Base-by-base conservation (phyloP, 352 stramenopile species). In the Globisporangium splendens region DNA sequence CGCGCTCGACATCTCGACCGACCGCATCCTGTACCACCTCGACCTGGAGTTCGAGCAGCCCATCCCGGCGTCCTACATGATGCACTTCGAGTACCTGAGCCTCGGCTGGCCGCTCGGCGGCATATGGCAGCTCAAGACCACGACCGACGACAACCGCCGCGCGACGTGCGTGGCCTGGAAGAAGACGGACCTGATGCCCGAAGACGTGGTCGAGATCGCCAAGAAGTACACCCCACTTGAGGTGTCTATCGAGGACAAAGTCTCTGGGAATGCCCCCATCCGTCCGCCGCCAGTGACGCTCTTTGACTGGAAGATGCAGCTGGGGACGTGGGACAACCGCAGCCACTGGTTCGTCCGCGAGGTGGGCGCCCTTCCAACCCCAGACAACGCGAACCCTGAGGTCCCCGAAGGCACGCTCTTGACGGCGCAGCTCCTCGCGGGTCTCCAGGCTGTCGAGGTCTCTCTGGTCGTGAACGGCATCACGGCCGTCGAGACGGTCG, bases 241-340 rank as follows among this genome's bases (percentile, higher is more conserved):
- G 5, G 24, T 55, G 8, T 31, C 24, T 31, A 2, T 31, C 5
- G 24, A 31, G 24, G 24, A 31, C n/a, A n/a, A n/a, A n/a, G n/a
- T n/a, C n/a, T n/a, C n/a, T 2, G 5, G 24, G 5, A 5, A 31
- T 31, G 24, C 24, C 24, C 24, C 24, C 24, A 31, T 31, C 24
- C 47, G n/a, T 5, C 47, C 56, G 6, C 21, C 69, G 10, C 59
- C 66, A 12, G 51, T 62, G 13, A 69, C 62, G 10, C 18, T 82
- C 2, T 87, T 87, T 41, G 62, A 72, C 15, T 87, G 77, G 77
- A 84, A 81, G 53, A 84, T 87, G 74, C 63, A 80, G 56, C 61
- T 82, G 0, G 77, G 74, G 6, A 65, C 56, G 18, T 87, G 73
- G 72, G 69, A 70, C 3, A 49, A 71, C 53, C 48, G 46, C n/a